phyloP scores from a whole-genome alignment of 1,284 basidiomycete genomes.

The Pseudozyma flocculosa region DNA sequence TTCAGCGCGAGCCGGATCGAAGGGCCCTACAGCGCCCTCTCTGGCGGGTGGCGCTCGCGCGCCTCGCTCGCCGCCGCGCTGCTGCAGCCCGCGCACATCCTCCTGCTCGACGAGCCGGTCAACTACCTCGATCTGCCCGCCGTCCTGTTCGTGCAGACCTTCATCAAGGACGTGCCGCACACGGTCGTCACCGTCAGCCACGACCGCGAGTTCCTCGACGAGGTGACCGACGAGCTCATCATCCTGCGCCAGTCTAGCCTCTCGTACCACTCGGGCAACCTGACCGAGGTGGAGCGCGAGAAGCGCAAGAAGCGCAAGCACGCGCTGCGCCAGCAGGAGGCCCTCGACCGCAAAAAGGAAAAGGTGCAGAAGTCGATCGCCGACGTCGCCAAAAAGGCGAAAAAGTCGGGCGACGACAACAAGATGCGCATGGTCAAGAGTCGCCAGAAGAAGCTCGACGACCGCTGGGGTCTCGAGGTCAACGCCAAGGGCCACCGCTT shows the following conservation, averaged over 20 bases:
- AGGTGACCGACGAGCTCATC: conserved; percentile 69
- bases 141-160: conserved; percentile 63
- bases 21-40: conserved; percentile 63
- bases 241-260: conserved; percentile 66
- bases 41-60: conserved; percentile 72
- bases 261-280: conserved; percentile 66
- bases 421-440: conserved; percentile 64
- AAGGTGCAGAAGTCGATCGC: conserved; percentile 61
- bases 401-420: conserved; percentile 69
- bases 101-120: conserved; percentile 61
- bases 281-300: conserved; percentile 66
- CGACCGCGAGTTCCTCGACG: conserved; percentile 71
- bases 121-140: conserved; percentile 60
- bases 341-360: conserved; percentile 65
- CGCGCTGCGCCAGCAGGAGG: conserved; percentile 64
- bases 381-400: conserved; percentile 64
- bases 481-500: conserved; percentile 64
- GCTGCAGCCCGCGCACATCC: conserved; percentile 60
- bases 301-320: conserved; percentile 63
- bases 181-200: conserved; percentile 70
- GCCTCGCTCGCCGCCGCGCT: conserved; percentile 62
- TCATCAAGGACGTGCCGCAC: conserved; percentile 61
- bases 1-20: conserved; percentile 65
- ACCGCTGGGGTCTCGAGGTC: conserved; percentile 65
- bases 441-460: conserved; percentile 68